These are phyloP conservation scores for Nadsonia commutata DNA, from an alignment of 1,139 yeast species.

Conservation along the genomic window DNA sequence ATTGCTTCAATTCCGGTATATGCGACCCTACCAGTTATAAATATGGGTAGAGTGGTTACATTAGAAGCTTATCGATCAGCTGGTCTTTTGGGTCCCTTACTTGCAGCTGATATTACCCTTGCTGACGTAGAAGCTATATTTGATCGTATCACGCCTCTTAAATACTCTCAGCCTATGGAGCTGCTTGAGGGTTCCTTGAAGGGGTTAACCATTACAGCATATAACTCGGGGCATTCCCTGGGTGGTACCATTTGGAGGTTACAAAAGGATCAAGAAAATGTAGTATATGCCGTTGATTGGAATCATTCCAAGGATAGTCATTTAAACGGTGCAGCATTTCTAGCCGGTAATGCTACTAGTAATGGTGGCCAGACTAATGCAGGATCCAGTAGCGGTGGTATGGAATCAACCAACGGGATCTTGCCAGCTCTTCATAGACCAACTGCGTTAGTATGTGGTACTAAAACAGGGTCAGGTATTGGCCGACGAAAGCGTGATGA, in stretches of 20 bases:
- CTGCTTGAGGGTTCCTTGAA: constrained; percentile 32
- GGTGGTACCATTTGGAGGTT: constrained; percentile 89
- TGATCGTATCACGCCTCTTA: constrained; percentile 52
- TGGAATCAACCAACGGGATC: constrained; percentile 39
- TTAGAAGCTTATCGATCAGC: constrained; percentile 61
- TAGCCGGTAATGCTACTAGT: not conserved
- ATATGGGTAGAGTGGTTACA: constrained; percentile 74
- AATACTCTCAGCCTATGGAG: constrained; percentile 55
- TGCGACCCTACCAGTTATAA: constrained; percentile 77
- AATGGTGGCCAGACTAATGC: not conserved
- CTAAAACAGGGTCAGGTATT: constrained; percentile 17
- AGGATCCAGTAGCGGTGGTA: constrained; percentile 5
- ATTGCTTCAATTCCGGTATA: constrained; percentile 62
- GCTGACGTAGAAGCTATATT: constrained; percentile 70
- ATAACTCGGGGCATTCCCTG: constrained; percentile 81
- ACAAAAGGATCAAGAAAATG: constrained; percentile 57
- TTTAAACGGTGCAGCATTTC: constrained; percentile 53
- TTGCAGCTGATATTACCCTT: constrained; percentile 43
- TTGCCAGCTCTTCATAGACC: constrained; percentile 61
- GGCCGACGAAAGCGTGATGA: constrained; percentile 37
- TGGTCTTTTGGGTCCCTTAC: constrained; percentile 65
- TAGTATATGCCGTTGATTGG: constrained; percentile 88
- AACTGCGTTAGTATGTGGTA: constrained; percentile 66
- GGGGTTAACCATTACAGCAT: constrained; percentile 62
- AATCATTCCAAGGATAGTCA: constrained; percentile 85